Conservation (phyloP, 495 filamentous ascomycete genomes). For the Diplogelasinospora grovesii region DNA sequence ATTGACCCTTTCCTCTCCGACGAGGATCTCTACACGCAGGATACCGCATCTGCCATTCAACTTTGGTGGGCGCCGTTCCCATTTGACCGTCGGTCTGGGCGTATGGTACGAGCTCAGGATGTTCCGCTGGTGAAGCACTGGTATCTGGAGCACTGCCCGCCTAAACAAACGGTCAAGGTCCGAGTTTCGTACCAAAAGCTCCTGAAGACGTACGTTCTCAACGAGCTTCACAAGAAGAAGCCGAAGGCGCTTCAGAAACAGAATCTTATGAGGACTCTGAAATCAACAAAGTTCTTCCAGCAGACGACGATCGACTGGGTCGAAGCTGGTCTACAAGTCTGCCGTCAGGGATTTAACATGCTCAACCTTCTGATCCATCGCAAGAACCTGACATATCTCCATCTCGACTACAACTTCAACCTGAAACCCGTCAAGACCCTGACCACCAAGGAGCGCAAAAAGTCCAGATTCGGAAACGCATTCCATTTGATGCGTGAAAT, state of each 20-base stretch:
- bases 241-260: slow-evolving; percentile 95
- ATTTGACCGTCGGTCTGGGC: slow-evolving; percentile 94
- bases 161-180: slow-evolving; percentile 88
- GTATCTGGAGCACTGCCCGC: slow-evolving; percentile 93
- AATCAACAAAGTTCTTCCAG: slow-evolving; percentile 98
- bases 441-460: slow-evolving; percentile 99
- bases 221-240: slow-evolving; percentile 89
- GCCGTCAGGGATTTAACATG: slow-evolving; percentile 99
- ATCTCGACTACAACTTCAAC: slow-evolving; percentile 99
- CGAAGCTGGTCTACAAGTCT: slow-evolving; percentile 96
- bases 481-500: slow-evolving; percentile 99
- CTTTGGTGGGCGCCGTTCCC: slow-evolving; percentile 99
- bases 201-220: slow-evolving; percentile 92
- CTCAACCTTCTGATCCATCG: slow-evolving; percentile 95
- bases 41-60: slow-evolving; percentile 87
- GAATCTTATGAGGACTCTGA: slow-evolving; percentile 79
- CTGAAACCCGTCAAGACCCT: slow-evolving; percentile 97
- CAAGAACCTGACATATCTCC: slow-evolving; percentile 97
- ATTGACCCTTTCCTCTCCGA: slow-evolving; percentile 85
- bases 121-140: slow-evolving; percentile 97
- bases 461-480: slow-evolving; percentile 98
- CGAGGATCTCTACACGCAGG: slow-evolving; percentile 81
- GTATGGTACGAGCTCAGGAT: slow-evolving; percentile 94
- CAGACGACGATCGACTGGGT: slow-evolving; percentile 99
- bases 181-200: slow-evolving; percentile 99